Base-by-base conservation (phyloP, 2,329 filamentous ascomycete species). In the Colletotrichum chlorophyti region DNA sequence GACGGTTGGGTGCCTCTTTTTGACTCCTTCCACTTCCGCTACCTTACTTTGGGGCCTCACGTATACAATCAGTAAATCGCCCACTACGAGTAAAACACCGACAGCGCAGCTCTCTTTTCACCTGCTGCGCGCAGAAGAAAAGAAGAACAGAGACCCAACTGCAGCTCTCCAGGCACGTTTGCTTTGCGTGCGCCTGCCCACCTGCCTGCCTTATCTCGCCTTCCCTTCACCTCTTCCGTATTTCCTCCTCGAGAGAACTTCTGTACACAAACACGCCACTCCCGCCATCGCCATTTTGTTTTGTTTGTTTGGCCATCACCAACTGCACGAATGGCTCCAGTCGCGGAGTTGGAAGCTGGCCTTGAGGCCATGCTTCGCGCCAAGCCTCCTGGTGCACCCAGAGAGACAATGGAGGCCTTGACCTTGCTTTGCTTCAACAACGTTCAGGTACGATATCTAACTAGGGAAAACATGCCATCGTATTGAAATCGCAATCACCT, bases 371-470 rank as follows among this genome's bases (percentile, higher is more conserved):
- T 99, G 88, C 89, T 94, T 70, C 83, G 84, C 65, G 82, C 97
- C 71, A 98, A 97, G 78, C 89, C 95, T 40, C 95, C 95, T 50
- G 95, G 95, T 72, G 93, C 97, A 58, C 96, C 93, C 63, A 93
- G 93, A 67, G 92, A 91, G 65, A 94, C 95, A 77, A 97, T 99
- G 75, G 86, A 85, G 68, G 87, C 87, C 72, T 87, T 99, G 76
- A 98, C 94, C 17, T 82, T 86, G 26, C 87, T 98, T 38, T 97
- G 94, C 79, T 90, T 93, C 62, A 87, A 86, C 70, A 96, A 96
- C 73, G 88, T 96, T 68, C 89, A 96, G 89, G 93, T 96, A 90
- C 79, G 86, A 67, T 58, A 90, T 79, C 85, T 67, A 55, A 40
- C 15, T 43, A 19, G 43, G n/a, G n/a, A n/a, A n/a, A n/a, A 51